A percentile compares a stretch with the other conserved stretches of the same genome.
phyloP scores from a whole-genome alignment of 1,139 yeast genomes.

The Blastobotrys arbuscula region DNA sequence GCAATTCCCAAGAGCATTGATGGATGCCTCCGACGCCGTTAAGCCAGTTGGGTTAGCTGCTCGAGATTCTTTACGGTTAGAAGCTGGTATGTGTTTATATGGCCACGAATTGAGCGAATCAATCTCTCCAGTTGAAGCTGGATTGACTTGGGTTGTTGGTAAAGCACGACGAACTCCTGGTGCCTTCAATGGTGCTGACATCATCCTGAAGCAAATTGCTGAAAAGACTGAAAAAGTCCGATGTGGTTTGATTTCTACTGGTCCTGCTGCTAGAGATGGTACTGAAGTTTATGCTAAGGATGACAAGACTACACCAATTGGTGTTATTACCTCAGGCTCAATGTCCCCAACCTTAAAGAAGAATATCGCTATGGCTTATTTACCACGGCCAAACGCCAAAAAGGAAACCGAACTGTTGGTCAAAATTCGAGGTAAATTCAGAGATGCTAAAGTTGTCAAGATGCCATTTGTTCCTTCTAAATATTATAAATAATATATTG shows the following conservation, averaged over 20 bases:
- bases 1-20: conserved; percentile 56
- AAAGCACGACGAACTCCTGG: conserved; percentile 58
- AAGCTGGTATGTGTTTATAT: conserved; percentile 97
- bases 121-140: conserved; percentile 85
- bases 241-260: conserved; percentile 68
- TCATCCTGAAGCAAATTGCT: conserved; percentile 63
- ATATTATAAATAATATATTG: conserved; percentile 47
- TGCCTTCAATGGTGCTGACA: conserved; percentile 69
- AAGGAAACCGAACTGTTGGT: conserved; percentile 69
- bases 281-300: conserved; percentile 55
- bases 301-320: conserved; percentile 51
- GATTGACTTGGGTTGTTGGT: conserved; percentile 84
- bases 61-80: conserved; percentile 87
- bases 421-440: conserved; percentile 76
- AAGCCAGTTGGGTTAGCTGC: conserved; percentile 95
- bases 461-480: conserved; percentile 79
- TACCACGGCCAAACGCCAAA: conserved; percentile 67
- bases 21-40: conserved; percentile 54
- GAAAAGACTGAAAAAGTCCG: conserved; percentile 62
- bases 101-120: conserved; percentile 83
- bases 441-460: conserved; percentile 68
- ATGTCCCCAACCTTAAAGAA: conserved; percentile 75
- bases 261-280: conserved; percentile 94
- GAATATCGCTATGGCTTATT: conserved; percentile 89
- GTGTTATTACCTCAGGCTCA: conserved; percentile 82